phyloP scores from a whole-genome alignment of 495 filamentous ascomycete genomes.

The Aspergillus nanangensis region DNA sequence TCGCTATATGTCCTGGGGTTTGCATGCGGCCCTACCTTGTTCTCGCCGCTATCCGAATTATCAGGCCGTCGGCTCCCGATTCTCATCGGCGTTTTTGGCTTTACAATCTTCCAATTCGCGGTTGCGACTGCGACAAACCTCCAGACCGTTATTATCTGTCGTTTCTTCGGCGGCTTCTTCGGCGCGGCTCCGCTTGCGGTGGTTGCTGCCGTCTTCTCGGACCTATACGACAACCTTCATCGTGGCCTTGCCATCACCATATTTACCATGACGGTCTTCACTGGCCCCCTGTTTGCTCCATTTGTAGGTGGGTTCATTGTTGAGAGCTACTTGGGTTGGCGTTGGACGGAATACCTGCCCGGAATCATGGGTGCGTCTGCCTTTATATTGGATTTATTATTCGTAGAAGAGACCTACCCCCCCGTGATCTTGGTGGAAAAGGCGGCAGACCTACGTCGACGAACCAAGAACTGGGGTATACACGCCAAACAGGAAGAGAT shows the following conservation, averaged over 20 bases:
- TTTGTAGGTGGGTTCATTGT: conserved; percentile 85
- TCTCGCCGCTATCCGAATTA: conserved; percentile 64
- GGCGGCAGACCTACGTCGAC: conserved; percentile 70
- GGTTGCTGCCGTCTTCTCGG: conserved; percentile 82
- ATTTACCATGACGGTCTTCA: conserved; percentile 82
- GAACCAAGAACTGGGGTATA: conserved; percentile 89
- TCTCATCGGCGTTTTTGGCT: conserved; percentile 71
- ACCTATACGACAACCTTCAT: conserved; percentile 78
- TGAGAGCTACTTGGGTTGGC: conserved; percentile 67
- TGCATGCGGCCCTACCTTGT: conserved; percentile 56
- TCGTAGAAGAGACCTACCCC: conserved; percentile 80
- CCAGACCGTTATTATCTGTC: conserved; percentile 76
- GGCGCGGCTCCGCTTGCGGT: conserved; percentile 77
- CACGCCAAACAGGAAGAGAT: conserved; percentile 94
- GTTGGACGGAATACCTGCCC: conserved; percentile 75
- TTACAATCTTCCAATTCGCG: conserved; percentile 68
- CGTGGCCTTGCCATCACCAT: conserved; percentile 74
- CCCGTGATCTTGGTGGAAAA: conserved; percentile 74
- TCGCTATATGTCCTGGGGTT: conserved; percentile 60
- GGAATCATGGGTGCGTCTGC: conserved; percentile 73
- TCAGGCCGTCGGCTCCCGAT: conserved; percentile 60
- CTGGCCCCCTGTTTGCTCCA: conserved; percentile 74
- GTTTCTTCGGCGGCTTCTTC: conserved; percentile 75
- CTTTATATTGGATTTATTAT: conserved; percentile 65
- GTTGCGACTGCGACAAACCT: conserved; percentile 72